Conservation (phyloP, 2,329 filamentous ascomycete genomes). For the Aspergillus spinulosporus region DNA sequence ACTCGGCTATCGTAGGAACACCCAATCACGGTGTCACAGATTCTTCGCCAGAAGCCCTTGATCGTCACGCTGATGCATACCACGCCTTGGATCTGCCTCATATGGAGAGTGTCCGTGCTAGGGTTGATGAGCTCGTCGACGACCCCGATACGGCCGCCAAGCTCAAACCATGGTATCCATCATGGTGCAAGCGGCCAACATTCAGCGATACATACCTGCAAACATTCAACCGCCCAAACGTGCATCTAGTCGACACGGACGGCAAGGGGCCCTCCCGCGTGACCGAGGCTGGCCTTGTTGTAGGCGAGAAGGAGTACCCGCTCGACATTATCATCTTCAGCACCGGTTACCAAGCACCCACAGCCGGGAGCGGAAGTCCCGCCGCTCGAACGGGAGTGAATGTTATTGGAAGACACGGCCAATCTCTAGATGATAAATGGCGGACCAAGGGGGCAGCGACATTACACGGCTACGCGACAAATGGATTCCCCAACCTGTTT, state of each 20-base stretch:
- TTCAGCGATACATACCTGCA: not conserved
- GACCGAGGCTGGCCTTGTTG: not conserved
- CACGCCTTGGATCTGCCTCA: not conserved
- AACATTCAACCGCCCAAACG: not conserved
- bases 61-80: not conserved
- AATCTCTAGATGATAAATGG: not conserved
- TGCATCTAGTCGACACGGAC: not conserved
- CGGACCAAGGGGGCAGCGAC: not conserved
- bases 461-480: not conserved
- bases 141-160: not conserved
- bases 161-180: not conserved
- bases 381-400: not conserved
- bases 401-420: not conserved
- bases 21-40: not conserved
- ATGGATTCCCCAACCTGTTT: slow-evolving; percentile 1
- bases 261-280: not conserved
- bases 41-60: not conserved
- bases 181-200: not conserved
- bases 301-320: not conserved
- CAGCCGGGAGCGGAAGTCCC: not conserved
- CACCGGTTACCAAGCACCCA: not conserved
- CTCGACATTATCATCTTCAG: slow-evolving; percentile 5
- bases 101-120: not conserved
- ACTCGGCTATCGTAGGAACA: not conserved
- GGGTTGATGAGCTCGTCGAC: not conserved